These are phyloP conservation scores for Chlorella sp. DNA, from an alignment of 139 green algal species.

Conservation along the genomic window DNA sequence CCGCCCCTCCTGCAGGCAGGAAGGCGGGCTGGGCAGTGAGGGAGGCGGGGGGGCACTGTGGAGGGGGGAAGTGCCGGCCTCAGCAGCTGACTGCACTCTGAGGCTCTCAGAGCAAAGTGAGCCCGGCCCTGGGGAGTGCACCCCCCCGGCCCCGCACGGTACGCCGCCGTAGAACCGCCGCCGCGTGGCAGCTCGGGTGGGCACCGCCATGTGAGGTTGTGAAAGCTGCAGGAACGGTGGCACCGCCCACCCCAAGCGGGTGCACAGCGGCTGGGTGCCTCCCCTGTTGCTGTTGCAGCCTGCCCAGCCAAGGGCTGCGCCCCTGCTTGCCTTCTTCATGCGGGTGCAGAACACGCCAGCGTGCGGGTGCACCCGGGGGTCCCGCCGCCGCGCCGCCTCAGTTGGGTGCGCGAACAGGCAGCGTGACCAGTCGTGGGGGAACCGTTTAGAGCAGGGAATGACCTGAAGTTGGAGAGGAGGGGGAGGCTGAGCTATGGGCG, in stretches of 20 bases:
- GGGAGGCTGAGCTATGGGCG: too few relatives aligned
- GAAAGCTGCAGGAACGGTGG: too few relatives aligned
- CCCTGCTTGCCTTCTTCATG: conserved; percentile 58
- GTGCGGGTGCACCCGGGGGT: conserved; percentile 72
- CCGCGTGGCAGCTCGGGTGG: too few relatives aligned
- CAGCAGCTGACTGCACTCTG: too few relatives aligned
- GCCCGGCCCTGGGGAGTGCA: too few relatives aligned
- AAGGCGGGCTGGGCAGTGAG: neutral
- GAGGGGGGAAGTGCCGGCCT: neutral
- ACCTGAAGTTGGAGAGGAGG: conserved; percentile 53
- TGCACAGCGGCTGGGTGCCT: neutral
- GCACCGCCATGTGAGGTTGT: too few relatives aligned
- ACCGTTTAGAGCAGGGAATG: conserved; percentile 80
- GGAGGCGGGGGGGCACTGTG: neutral
- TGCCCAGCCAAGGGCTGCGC: neutral
- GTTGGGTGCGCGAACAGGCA: conserved; percentile 92
- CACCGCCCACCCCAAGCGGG: too few relatives aligned
- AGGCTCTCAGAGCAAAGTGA: neutral
- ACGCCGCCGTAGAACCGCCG: too few relatives aligned
- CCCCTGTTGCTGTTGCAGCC: neutral
- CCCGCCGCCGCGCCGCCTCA: conserved; percentile 90
- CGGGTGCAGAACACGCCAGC: neutral
- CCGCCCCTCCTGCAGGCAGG: conserved; percentile 68
- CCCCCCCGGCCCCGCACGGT: too few relatives aligned
- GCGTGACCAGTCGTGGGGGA: conserved; percentile 68